Conservation (phyloP, 1,139 yeast species). For the Yamadazyma atlantica region DNA sequence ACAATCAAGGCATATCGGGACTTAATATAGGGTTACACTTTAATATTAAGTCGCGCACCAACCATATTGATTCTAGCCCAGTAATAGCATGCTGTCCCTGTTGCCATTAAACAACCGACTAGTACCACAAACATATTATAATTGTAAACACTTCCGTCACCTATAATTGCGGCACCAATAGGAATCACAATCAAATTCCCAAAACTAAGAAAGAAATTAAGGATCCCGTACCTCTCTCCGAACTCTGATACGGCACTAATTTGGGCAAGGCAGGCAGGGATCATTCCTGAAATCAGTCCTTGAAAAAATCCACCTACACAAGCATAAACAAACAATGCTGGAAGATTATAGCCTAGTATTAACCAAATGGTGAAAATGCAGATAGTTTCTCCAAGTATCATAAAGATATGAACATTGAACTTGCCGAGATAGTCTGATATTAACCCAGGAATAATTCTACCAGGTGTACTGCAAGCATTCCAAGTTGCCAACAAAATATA, state of each 20-base stretch:
- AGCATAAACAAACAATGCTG: conserved; percentile 45
- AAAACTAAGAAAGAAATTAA: conserved; percentile 34
- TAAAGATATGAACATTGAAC: conserved; percentile 51
- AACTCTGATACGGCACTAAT: conserved; percentile 26
- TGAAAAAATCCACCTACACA: conserved; percentile 49
- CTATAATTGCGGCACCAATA: conserved; percentile 50
- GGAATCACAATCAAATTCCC: conserved; percentile 49
- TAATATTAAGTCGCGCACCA: conserved; percentile 22
- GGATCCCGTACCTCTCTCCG: conserved; percentile 40
- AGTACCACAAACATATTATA: conserved; percentile 27
- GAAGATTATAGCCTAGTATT: conserved; percentile 46
- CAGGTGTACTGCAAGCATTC: conserved; percentile 59
- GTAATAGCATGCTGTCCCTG: conserved; percentile 22
- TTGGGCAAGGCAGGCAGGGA: conserved; percentile 40
- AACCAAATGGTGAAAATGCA: conserved; percentile 49
- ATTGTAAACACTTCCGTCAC: conserved; percentile 24
- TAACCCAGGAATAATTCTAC: conserved; percentile 55
- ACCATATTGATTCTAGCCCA: conserved; percentile 22
- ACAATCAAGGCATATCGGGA: too few species aligned
- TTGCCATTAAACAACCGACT: conserved; percentile 21
- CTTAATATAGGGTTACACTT: conserved; percentile 11
- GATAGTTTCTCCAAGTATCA: conserved; percentile 40
- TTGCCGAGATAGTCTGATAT: conserved; percentile 56
- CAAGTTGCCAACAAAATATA: conserved; percentile 52
- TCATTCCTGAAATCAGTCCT: conserved; percentile 25